Conservation (phyloP, 192 early-diverging fungal genomes). For the Funneliformis geosporum region DNA sequence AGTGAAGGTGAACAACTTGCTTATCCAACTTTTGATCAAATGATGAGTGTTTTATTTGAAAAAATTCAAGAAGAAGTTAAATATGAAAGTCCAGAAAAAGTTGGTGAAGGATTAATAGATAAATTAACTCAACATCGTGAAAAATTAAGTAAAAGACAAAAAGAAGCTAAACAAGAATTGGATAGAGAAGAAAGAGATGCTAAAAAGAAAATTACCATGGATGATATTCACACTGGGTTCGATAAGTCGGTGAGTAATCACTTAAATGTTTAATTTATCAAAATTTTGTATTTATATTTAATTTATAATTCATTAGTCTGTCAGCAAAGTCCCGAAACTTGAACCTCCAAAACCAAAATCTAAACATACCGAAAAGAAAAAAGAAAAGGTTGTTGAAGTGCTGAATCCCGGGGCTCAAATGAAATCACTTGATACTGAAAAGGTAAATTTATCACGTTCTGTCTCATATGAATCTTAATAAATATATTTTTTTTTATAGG, state of each 20-base stretch:
- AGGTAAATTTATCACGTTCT: neutral
- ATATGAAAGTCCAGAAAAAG: slow-evolving; percentile 44
- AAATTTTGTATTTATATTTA: neutral
- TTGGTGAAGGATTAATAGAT: slow-evolving; percentile 32
- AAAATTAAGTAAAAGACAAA: slow-evolving; percentile 42
- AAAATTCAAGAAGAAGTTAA: slow-evolving; percentile 49
- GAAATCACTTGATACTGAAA: slow-evolving; percentile 33
- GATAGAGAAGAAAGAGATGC: slow-evolving; percentile 61
- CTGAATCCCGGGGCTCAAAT: slow-evolving; percentile 54
- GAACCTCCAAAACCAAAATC: slow-evolving; percentile 42
- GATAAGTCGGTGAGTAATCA: slow-evolving; percentile 59
- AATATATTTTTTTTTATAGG: neutral
- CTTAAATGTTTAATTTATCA: neutral
- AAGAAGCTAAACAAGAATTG: slow-evolving; percentile 51
- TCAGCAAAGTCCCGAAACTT: slow-evolving; percentile 46
- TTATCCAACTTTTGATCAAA: slow-evolving; percentile 27
- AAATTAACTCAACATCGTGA: slow-evolving; percentile 46
- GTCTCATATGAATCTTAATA: neutral
- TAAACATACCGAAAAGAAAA: slow-evolving; percentile 55
- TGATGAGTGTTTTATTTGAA: slow-evolving; percentile 28
- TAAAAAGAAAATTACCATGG: slow-evolving; percentile 67
- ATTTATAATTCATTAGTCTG: slow-evolving; percentile 37
- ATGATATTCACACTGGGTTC: slow-evolving; percentile 67
- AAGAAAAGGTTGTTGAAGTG: slow-evolving; percentile 63
- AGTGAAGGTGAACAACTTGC: neutral